Conservation (phyloP, 2,329 filamentous ascomycete genomes). For the Aspergillus sojae region DNA sequence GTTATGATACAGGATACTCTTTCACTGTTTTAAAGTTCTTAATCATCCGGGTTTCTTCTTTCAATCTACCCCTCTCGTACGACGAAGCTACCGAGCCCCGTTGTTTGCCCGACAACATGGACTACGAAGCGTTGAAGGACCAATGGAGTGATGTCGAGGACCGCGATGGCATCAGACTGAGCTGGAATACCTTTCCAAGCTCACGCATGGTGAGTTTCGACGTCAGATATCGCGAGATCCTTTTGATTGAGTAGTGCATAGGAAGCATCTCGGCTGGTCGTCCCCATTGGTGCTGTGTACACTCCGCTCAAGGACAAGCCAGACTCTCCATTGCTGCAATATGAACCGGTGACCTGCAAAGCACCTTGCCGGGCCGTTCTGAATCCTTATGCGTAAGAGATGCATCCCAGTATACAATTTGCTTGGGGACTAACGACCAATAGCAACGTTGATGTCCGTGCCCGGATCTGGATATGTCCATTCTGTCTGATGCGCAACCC, state of each 20-base stretch:
- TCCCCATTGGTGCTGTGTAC: constrained; percentile 94
- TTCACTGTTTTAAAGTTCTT: constrained; percentile 23
- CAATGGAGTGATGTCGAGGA: constrained; percentile 97
- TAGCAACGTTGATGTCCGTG: constrained; percentile 67
- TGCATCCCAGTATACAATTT: constrained; percentile 5
- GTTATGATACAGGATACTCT: constrained; percentile 33
- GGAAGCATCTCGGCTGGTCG: constrained; percentile 93
- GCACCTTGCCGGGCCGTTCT: constrained; percentile 91
- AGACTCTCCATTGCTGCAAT: constrained; percentile 82
- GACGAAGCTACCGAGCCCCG: constrained; percentile 27
- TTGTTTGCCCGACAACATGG: constrained; percentile 61
- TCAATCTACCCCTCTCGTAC: constrained; percentile 26
- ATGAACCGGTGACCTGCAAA: constrained; percentile 97
- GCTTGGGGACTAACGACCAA: constrained; percentile 27
- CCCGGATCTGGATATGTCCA: constrained; percentile 69
- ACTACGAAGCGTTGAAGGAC: constrained; percentile 91
- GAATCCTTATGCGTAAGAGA: constrained; percentile 88
- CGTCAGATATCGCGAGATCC: constrained; percentile 12
- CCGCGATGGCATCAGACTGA: constrained; percentile 89
- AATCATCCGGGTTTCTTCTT: constrained; percentile 22
- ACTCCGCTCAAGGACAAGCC: constrained; percentile 94
- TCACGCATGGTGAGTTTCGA: constrained; percentile 78
- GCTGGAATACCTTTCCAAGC: constrained; percentile 98
- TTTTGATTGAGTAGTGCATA: constrained; percentile 46
- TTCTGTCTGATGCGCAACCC: constrained; percentile 69